Conservation (phyloP, 768 basidiomycete genomes). For the Lanmaoa rubissima region DNA sequence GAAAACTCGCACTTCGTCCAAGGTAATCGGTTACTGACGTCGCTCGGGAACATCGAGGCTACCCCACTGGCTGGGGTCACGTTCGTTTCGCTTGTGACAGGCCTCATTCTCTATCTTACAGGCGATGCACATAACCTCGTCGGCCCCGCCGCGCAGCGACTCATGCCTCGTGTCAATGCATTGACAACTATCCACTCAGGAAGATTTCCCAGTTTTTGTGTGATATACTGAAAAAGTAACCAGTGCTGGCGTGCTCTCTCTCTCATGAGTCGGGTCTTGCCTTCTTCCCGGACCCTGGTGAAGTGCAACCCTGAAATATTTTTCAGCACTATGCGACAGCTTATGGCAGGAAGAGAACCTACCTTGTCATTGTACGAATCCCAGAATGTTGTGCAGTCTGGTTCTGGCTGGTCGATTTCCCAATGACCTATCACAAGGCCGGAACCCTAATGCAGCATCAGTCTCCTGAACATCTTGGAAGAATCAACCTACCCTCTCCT, state of each 20-base stretch:
- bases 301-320: constrained; percentile 21
- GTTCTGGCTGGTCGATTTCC: constrained; percentile 25
- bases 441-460: constrained; percentile 7
- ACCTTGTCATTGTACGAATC: constrained; percentile 27
- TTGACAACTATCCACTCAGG: constrained; percentile 43
- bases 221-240: constrained; percentile 21
- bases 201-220: constrained; percentile 27
- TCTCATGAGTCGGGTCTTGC: constrained; percentile 1
- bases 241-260: background rate
- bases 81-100: constrained; percentile 51
- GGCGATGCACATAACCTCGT: constrained; percentile 52
- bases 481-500: constrained; percentile 18
- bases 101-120: constrained; percentile 64
- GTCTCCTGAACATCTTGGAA: too few species aligned
- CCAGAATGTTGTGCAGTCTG: constrained; percentile 29
- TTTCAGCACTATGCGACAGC: background rate
- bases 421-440: constrained; percentile 27
- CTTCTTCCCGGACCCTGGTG: constrained; percentile 21
- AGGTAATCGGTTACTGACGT: constrained; percentile 64
- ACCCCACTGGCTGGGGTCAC: constrained; percentile 57
- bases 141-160: constrained; percentile 36
- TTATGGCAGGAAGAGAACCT: background rate
- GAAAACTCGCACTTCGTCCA: background rate
- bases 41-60: constrained; percentile 62
- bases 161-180: constrained; percentile 58